phyloP scores from a whole-genome alignment of 305 asterid species.

The Ilex paraguariensis region DNA sequence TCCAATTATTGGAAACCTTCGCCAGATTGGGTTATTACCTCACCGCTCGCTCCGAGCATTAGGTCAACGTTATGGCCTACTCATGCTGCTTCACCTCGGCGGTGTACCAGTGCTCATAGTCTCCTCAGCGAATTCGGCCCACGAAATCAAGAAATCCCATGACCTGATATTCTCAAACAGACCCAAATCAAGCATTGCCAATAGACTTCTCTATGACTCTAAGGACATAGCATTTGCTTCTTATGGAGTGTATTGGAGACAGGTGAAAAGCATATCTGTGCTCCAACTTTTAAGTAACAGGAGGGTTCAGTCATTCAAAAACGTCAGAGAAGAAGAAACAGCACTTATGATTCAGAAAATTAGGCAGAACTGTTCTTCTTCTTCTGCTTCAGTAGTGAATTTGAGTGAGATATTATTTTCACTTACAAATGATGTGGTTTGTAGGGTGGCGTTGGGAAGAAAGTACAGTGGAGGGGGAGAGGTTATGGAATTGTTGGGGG shows the following conservation, averaged over 20 bases:
- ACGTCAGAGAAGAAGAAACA: slow-evolving; percentile 38
- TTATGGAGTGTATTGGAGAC: slow-evolving; percentile 54
- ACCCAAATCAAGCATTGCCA: slow-evolving; percentile 26
- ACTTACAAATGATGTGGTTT: slow-evolving; percentile 32
- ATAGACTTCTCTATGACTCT: slow-evolving; percentile 28
- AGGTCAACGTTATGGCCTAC: slow-evolving; percentile 32
- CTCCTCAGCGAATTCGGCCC: slow-evolving; percentile 50
- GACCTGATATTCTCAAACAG: slow-evolving; percentile 37
- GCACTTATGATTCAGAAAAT: slow-evolving; percentile 25
- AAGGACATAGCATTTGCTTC: slow-evolving; percentile 34
- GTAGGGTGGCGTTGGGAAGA: slow-evolving; percentile 44
- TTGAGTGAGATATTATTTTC: slow-evolving; percentile 23
- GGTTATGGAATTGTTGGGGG: slow-evolving; percentile 8
- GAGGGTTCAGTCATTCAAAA: slow-evolving; percentile 40
- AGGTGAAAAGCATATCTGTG: slow-evolving; percentile 36
- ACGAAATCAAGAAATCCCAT: slow-evolving; percentile 47
- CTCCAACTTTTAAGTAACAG: slow-evolving; percentile 42
- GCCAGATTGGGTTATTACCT: slow-evolving; percentile 36
- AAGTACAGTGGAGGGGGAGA: slow-evolving; percentile 25
- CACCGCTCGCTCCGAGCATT: slow-evolving; percentile 42
- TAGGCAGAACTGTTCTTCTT: background rate
- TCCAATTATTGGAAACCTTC: slow-evolving; percentile 51
- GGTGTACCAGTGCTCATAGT: slow-evolving; percentile 23
- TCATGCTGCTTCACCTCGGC: slow-evolving; percentile 50
- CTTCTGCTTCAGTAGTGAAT: slow-evolving; percentile 10